Evolutionary conservation across 305 asterid genomes (phyloP), one percentile per base, ranked within the genome.

Genomic region (Fraxinus albicans): DNA sequence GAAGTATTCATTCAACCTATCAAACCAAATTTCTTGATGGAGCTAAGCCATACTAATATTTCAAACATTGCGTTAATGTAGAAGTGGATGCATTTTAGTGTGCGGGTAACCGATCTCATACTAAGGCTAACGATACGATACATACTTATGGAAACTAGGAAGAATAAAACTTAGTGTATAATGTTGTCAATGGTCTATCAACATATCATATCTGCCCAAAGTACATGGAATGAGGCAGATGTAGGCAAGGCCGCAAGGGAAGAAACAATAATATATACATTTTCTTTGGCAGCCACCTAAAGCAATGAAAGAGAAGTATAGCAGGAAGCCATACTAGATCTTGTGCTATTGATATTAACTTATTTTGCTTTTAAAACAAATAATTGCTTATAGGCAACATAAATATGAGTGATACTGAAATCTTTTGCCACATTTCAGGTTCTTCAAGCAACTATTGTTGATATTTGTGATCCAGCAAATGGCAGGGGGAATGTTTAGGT

Each of bases 381-480:
- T 67, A 25, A 67, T 27, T 67, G 6, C 67, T 72, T 34, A 34
- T 12, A 72, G 0, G 77, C 13, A 72, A 72, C 17, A 25, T 72
- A 72, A 31, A 19, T 27, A 72, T 33, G 76, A 31, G 76, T 33
- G 36, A 33, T 33, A 6, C 44, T 72, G 23, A 69, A 69, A 69
- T 69, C 40, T 69, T 69, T 13, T 69, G 38, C 83, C 75, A 69
- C 33, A 33, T 80, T 29, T 21, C 88, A 89, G 92, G 83, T 89
- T 89, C 83, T 86, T 89, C 89, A 88, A 88, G 88, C 91, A 86
- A 47, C 80, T 86, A 35, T 31, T 89, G 77, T 58, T 88, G 77
- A 58, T 83, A 15, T 88, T 89, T 78, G 84, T 89, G 84, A 85
- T 88, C 86, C 92, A 89, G 83, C 92, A 89, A 73, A 89, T 89